A percentile compares a stretch with the other conserved stretches of the same genome.
Conservation (phyloP, 345 rosid species). For the Lepidium africanum region DNA sequence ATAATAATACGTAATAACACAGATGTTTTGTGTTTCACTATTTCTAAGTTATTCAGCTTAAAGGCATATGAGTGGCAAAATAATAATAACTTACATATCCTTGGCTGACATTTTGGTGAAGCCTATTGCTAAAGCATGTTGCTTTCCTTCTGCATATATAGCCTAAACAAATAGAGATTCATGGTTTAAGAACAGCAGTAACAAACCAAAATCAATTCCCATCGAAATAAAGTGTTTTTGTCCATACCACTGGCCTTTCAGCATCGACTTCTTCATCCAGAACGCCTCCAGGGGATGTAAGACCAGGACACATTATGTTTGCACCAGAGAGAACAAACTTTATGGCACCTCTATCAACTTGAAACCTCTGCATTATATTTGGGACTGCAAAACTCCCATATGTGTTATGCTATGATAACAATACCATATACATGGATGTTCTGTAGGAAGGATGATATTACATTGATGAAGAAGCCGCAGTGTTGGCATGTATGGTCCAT, state of each 20-base stretch:
- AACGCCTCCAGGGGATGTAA: constrained; percentile 93
- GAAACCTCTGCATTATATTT: constrained; percentile 84
- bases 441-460: constrained; percentile 26
- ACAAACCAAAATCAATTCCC: not conserved
- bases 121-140: constrained; percentile 96
- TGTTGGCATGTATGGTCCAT: constrained; percentile 99
- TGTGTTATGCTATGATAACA: not conserved
- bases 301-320: constrained; percentile 99
- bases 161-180: constrained; percentile 45
- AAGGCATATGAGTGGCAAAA: not conserved
- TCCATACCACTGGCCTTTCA: constrained; percentile 89
- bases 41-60: not conserved
- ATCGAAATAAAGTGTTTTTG: not conserved
- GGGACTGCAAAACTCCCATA: constrained; percentile 42
- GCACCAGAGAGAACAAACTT: constrained; percentile 96
- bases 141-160: constrained; percentile 98
- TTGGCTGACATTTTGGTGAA: constrained; percentile 98
- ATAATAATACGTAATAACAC: not conserved
- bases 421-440: not conserved
- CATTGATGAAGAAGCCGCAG: constrained; percentile 94
- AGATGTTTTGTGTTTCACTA: not conserved
- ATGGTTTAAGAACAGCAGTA: not conserved
- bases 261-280: constrained; percentile 85
- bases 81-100: constrained; percentile 71
- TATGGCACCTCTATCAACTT: constrained; percentile 97